Base-by-base conservation (phyloP, 1,139 yeast species). In the Debaryomyces udenii region DNA sequence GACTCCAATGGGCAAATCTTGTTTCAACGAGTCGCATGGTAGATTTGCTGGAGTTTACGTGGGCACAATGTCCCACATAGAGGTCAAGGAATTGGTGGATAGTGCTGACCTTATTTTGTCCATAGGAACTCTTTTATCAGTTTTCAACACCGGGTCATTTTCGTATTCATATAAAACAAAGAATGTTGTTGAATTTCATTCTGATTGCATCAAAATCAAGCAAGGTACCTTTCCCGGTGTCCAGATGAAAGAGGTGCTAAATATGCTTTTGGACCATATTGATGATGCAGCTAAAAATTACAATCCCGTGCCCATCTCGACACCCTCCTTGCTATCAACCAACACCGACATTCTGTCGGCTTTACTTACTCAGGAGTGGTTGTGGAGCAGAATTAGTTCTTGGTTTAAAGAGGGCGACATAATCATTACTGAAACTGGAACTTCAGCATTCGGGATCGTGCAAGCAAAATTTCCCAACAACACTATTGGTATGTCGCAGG, bases 1-100 rank as follows among this genome's bases (percentile, higher is more conserved):
- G 42, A 87, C 96, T 39, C 96, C 96, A 50, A 86, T 88, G 95
- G 96, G 96, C 66, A 87, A 87, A 68, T 86, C 90, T 48, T 76
- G 80, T 31, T 79, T 86, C 57, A 82, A 85, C 66, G 96, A 88
- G 68, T 55, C 56, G 6, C 75, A 84, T 61, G 79, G 84, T 44
- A 74, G 91, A 62, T 87, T 80, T 63, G 93, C 90, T 50, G 96
- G 96, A 64, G 91, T 84, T 42, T 87, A 87, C 61, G 86, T 87
- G 46, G 96, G 96, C 51, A 77, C 87, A 11, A 70, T 87, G 56
- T 83, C 95, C 31, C 69, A 76, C 48, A 90, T 93, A 43, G 86
- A 78, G 48, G 90, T 87, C 38, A 83, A 82, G 61, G 81, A 79
- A 50, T 79, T 83, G 33, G 94, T 87, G 44, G 95, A 87, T 62